Base-by-base conservation (phyloP, 164 flowering plant genomes). In the Macadamia tetraphylla region DNA sequence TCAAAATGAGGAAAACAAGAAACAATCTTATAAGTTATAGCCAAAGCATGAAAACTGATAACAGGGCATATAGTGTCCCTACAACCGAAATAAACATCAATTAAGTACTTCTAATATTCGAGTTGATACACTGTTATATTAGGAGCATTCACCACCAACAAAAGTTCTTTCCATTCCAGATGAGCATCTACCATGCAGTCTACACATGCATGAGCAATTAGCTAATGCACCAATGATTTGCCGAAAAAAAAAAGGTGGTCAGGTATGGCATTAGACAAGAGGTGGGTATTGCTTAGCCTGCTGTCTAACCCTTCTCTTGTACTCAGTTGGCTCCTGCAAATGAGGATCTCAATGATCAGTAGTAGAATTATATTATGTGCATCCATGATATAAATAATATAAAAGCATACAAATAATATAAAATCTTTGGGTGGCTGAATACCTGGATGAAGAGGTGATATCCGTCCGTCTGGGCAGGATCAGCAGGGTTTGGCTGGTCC, bases 401-500 rank as follows among this genome's bases (percentile, higher is more conserved):
- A 31, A 48, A 6, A 32, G 6, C 15, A 44, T 14, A 44, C 2
- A 31, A 31, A n/a, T 40, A 52, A 53, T 23, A 44, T 18, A 23
- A 30, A 3, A 2, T 57, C 46, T n/a, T 29, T 15, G 62, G 32
- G 17, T 9, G 4, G 63, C 0, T 52, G 6, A 35, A 49, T 70
- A 90, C 97, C 96, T 89, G 96, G 66, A 94, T 87, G 67, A 82
- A 94, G 70, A 94, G 84, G 40, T 90, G 97, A 79, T 91, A 94
- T 40, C 97, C 96, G 43, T 94, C 98, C 46, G 96, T 90, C 77
- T 94, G 98, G 1, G 98, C 97, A 68, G 98, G 98, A 83, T 91
- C 97, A 8, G 82, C 77, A 60, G 97, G 90, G 68, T 94, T 94
- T 3, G 98, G 98, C 72, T 85, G 85, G 69, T 91, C 94, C 68